phyloP scores from a whole-genome alignment of 306 rosid genomes.

The Rosa rugosa region DNA sequence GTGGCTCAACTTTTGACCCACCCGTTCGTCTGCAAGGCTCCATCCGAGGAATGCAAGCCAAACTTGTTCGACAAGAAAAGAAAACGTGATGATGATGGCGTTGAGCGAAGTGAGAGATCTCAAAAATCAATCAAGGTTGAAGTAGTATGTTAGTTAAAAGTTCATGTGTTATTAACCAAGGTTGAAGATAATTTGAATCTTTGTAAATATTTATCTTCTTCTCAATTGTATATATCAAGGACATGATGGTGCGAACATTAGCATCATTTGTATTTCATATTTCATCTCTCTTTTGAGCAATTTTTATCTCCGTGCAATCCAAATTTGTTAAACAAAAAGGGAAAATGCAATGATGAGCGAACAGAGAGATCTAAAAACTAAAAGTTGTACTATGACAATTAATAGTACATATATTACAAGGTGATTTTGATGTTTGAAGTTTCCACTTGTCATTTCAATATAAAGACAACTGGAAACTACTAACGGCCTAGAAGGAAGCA shows the following conservation, averaged over 20 bases:
- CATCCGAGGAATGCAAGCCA: not conserved
- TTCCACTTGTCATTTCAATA: constrained; percentile 48
- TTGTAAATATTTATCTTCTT: not conserved
- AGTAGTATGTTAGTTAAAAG: not conserved
- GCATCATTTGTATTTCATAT: not conserved
- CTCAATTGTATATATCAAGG: too few relatives aligned
- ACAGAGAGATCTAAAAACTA: not conserved
- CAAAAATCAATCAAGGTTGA: not conserved
- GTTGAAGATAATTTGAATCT: not conserved
- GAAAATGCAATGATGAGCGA: not conserved
- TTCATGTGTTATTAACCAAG: not conserved
- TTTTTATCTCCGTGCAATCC: too few relatives aligned
- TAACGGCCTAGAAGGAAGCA: constrained; percentile 8
- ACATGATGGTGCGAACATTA: not conserved
- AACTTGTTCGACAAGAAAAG: not conserved
- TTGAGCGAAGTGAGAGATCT: not conserved
- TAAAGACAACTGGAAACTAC: constrained; percentile 39
- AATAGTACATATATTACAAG: constrained; percentile 30
- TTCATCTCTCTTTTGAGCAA: not conserved
- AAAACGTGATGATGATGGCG: not conserved
- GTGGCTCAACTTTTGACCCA: constrained; percentile 64
- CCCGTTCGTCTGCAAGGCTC: constrained; percentile 48
- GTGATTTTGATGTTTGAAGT: constrained; percentile 5
- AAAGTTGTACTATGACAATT: constrained; percentile 11
- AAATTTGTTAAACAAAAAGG: not conserved